Evolutionary conservation across 2,329 filamentous ascomycete species (phyloP).

Genomic region (Pestalotiopsis sp.): DNA sequence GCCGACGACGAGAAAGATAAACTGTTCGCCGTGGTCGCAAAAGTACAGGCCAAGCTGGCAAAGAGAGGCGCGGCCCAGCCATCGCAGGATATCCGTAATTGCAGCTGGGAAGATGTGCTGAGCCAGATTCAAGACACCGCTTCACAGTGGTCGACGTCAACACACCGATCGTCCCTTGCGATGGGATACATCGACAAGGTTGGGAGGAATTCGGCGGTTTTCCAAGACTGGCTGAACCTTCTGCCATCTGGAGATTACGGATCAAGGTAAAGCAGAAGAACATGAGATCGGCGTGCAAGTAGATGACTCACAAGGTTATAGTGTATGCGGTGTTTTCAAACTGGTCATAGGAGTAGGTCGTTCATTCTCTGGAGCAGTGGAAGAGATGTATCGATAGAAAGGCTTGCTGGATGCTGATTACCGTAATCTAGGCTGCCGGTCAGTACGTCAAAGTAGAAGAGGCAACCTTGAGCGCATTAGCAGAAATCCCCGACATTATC

Average conservation of each 20-base stretch:
- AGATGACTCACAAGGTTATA: neutral
- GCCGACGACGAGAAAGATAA: neutral
- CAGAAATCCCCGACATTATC: conserved; percentile 6
- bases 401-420: neutral
- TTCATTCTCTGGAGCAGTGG: neutral
- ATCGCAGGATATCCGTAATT: neutral
- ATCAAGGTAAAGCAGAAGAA: neutral
- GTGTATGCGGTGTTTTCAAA: conserved; percentile 11
- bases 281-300: too few relatives aligned
- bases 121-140: neutral
- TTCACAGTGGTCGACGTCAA: neutral
- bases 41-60: neutral
- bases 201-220: neutral
- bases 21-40: neutral
- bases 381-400: neutral
- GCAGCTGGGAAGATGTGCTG: neutral
- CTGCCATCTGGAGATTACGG: conserved; percentile 2
- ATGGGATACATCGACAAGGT: neutral
- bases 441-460: conserved; percentile 7
- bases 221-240: neutral
- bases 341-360: neutral
- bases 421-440: neutral
- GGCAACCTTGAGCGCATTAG: neutral
- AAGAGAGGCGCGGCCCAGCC: neutral
- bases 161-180: neutral